Percentiles rank a stretch among this genome's conserved stretches.
These are phyloP conservation scores for Kluyveromyces sp. DNA, from an alignment of 1,139 yeast species.

Conservation along the genomic window DNA sequence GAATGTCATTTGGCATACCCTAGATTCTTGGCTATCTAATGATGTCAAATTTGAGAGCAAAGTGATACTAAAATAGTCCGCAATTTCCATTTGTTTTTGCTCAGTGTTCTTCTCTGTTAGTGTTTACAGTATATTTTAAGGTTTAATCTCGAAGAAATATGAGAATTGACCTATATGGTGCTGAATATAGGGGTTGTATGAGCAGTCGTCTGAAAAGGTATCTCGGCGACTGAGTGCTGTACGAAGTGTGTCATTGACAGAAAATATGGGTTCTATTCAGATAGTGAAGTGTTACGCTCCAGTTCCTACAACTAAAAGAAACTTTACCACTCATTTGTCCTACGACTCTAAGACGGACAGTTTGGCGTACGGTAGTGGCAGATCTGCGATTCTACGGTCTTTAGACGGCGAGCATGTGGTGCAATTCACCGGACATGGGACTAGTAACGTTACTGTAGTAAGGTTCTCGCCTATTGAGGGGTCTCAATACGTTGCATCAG, in stretches of 20 bases:
- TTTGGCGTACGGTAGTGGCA: slow-evolving; percentile 76
- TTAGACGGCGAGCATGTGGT: slow-evolving; percentile 39
- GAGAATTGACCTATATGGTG: too few relatives aligned
- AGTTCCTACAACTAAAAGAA: slow-evolving; percentile 71
- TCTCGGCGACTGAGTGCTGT: too few relatives aligned
- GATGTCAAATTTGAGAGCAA: not conserved
- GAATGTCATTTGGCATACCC: too few relatives aligned
- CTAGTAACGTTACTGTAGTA: slow-evolving; percentile 68
- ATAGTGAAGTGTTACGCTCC: slow-evolving; percentile 47
- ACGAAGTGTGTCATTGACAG: not conserved
- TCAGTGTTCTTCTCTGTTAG: too few relatives aligned
- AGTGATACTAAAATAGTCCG: too few relatives aligned
- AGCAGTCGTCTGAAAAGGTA: too few relatives aligned
- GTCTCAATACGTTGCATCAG: slow-evolving; percentile 86
- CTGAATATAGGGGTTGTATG: too few relatives aligned
- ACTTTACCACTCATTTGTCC: slow-evolving; percentile 59
- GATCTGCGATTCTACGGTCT: slow-evolving; percentile 67
- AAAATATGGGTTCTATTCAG: not conserved
- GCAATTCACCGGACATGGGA: slow-evolving; percentile 67
- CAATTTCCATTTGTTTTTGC: too few relatives aligned
- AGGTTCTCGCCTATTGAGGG: slow-evolving; percentile 64
- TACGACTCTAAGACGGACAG: slow-evolving; percentile 63
- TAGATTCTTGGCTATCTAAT: not conserved
- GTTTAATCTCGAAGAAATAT: too few relatives aligned
- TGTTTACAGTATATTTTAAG: not conserved